Base-by-base conservation (phyloP, 2,329 filamentous ascomycete species). In the Talaromyces sp. region DNA sequence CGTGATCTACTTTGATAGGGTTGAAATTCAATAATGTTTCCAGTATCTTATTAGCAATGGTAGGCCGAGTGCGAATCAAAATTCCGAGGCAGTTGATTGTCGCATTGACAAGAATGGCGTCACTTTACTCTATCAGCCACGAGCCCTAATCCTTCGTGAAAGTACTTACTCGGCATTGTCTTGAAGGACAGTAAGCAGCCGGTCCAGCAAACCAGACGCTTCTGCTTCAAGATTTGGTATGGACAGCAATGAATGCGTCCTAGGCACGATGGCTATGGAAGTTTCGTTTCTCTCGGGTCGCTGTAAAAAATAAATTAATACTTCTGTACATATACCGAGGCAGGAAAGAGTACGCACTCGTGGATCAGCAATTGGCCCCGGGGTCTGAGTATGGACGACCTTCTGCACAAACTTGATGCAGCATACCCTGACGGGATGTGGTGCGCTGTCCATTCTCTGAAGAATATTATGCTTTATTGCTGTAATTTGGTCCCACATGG, bases 401-500 rank as follows among this genome's bases (percentile, higher is more conserved):
- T 92, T 89, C 80, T 99, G 94, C 43, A 92, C 90, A 77, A 99
- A 99, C 79, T 99, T 99, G 84, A 98, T 90, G 81, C 95, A 98
- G 83, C 93, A 96, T 76, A 98, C 89, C 72, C 89, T 89, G 68
- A 98, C 87, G 2, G 92, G 90, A 13, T 89, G 85, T 15, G 87
- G 81, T 19, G 91, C 89, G 50, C 83, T 86, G 71, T 97, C 94
- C 94, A 96, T 97, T 73, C 95, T 88, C 66, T 87, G 88, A 67
- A 99, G 79, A 70, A 99, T 95, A 72, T 89, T 90, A 63, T 90
- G 87, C 82, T 99, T 99, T 79, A 98, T 94, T 11, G 88, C 86
- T 62, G 87, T 85, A 87, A 98, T 96, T 69, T 89, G 87, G 74
- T 95, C 90, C 95, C 95, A 99, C 54, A 90, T 88, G 65, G 89